Percentiles rank a stretch among this genome's conserved stretches.
phyloP scores from a whole-genome alignment of 179 eudicot genomes.

The Silene coronaria region DNA sequence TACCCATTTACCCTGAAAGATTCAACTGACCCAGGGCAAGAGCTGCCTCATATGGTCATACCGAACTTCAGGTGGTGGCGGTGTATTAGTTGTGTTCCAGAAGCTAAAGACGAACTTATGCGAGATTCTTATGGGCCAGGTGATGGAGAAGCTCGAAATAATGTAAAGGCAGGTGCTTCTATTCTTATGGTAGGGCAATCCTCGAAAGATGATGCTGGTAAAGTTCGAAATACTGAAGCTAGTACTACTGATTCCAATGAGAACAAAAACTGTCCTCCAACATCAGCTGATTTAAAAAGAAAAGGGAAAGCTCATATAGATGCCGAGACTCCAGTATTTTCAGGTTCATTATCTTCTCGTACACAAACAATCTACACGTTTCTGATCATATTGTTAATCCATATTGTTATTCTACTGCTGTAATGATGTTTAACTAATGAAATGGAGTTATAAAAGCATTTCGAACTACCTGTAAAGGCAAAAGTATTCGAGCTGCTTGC shows the following conservation, averaged over 20 bases:
- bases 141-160: slow-evolving; percentile 16
- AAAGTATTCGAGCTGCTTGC: background rate
- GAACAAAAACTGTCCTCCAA: slow-evolving; percentile 16
- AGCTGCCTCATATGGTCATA: slow-evolving; percentile 35
- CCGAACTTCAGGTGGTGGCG: slow-evolving; percentile 35
- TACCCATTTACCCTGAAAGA: slow-evolving; percentile 27
- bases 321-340: slow-evolving; percentile 11
- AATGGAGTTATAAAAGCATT: background rate
- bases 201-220: slow-evolving; percentile 11
- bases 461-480: background rate
- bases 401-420: background rate
- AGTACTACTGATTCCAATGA: slow-evolving; percentile 28
- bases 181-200: slow-evolving; percentile 12
- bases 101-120: background rate
- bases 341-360: slow-evolving; percentile 21
- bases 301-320: slow-evolving; percentile 29
- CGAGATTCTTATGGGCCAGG: background rate
- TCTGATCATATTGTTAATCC: background rate
- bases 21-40: slow-evolving; percentile 9
- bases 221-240: slow-evolving; percentile 22
- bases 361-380: background rate
- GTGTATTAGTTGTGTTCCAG: slow-evolving; percentile 29
- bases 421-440: background rate
- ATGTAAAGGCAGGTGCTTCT: slow-evolving; percentile 10
- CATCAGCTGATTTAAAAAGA: slow-evolving; percentile 25